Evolutionary conservation across 208 protist species (phyloP).

Genomic region (Trypanosoma avium): DNA sequence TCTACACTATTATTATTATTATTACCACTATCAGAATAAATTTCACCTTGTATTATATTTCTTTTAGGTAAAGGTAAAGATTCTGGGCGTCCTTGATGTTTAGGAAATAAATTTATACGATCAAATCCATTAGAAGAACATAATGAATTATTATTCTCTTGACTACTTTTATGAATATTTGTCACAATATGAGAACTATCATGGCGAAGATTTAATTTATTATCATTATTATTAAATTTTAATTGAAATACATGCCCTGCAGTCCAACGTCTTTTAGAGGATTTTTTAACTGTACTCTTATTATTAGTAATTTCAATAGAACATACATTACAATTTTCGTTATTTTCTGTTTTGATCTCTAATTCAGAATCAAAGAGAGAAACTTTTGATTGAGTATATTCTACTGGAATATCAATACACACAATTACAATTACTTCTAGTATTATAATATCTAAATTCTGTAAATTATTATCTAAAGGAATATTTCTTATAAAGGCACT

Average conservation of each 20-base stretch:
- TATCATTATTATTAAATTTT: neutral
- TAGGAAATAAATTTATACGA: constrained; percentile 6
- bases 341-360: neutral
- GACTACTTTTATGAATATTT: neutral
- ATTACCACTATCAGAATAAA: no score
- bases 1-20: neutral
- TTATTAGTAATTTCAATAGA: no score
- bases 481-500: constrained; percentile 10
- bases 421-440: constrained; percentile 8
- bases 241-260: constrained; percentile 19
- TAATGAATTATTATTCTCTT: neutral
- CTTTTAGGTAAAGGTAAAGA: neutral
- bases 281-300: no score
- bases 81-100: constrained; percentile 5
- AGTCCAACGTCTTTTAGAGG: constrained; percentile 6
- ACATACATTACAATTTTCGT: neutral
- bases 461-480: neutral
- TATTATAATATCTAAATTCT: neutral
- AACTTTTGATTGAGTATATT: neutral
- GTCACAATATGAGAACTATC: constrained; percentile 12
- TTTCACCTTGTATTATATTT: no score
- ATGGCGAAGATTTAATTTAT: constrained; percentile 4
- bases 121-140: neutral
- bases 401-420: neutral
- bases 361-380: constrained; percentile 19